phyloP scores from a whole-genome alignment of 108 stramenopile species.

The Skeletonema costatum region DNA sequence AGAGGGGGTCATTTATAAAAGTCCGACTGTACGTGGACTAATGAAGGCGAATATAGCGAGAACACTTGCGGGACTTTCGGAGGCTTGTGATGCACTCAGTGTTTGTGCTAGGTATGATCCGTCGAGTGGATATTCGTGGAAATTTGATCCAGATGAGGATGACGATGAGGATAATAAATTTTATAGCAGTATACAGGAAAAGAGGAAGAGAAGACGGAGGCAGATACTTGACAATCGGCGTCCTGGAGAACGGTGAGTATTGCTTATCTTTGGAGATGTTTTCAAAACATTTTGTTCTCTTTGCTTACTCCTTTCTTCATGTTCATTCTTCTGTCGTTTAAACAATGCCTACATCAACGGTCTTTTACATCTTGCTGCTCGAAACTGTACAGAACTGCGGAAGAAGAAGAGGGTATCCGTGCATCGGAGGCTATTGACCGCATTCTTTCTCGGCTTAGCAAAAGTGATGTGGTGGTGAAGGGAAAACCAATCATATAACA shows the following conservation, averaged over 20 bases:
- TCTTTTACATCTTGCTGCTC: neutral
- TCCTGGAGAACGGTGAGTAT: slow-evolving; percentile 62
- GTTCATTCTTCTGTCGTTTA: neutral
- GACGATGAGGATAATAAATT: slow-evolving; percentile 56
- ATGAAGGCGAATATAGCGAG: slow-evolving; percentile 84
- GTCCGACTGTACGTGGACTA: slow-evolving; percentile 71
- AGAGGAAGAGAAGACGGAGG: slow-evolving; percentile 60
- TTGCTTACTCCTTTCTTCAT: neutral
- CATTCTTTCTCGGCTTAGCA: slow-evolving; percentile 77
- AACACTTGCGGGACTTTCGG: slow-evolving; percentile 66
- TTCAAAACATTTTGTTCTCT: neutral
- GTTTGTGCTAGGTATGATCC: slow-evolving; percentile 80
- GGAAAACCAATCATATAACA: slow-evolving; percentile 13
- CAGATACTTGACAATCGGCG: slow-evolving; percentile 74
- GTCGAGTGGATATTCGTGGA: slow-evolving; percentile 78
- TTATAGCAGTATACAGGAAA: slow-evolving; percentile 52
- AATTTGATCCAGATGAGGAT: slow-evolving; percentile 60
- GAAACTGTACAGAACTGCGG: slow-evolving; percentile 48
- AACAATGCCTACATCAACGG: neutral
- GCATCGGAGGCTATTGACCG: slow-evolving; percentile 83
- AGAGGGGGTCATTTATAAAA: slow-evolving; percentile 85
- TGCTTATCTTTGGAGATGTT: too few relatives aligned
- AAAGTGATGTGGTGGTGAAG: slow-evolving; percentile 56
- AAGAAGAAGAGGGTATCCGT: slow-evolving; percentile 87
- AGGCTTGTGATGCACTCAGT: slow-evolving; percentile 74